Percentiles rank a stretch among this genome's conserved stretches.
phyloP scores from a whole-genome alignment of 768 basidiomycete species.

The Suillus fuscotomentosus region DNA sequence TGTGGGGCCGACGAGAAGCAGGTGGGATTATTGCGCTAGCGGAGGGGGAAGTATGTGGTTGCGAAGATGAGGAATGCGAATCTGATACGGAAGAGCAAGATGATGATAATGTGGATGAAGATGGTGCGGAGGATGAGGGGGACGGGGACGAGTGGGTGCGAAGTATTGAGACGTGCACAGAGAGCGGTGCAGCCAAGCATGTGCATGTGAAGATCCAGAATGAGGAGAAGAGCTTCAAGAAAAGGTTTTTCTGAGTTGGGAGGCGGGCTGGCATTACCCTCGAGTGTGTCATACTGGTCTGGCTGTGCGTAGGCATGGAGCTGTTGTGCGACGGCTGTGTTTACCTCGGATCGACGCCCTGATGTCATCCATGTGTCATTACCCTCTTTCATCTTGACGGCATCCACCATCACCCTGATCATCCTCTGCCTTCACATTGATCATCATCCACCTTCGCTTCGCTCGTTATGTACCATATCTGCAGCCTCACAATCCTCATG shows the following conservation, averaged over 20 bases:
- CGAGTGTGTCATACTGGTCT: neutral
- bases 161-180: constrained; percentile 67
- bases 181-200: constrained; percentile 50
- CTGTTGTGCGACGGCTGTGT: neutral
- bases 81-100: constrained; percentile 38
- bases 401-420: neutral
- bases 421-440: neutral
- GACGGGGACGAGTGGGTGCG: constrained; percentile 91
- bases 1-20: constrained; percentile 77
- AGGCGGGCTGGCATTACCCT: neutral
- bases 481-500: constrained; percentile 1
- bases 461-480: neutral
- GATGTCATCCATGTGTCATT: neutral
- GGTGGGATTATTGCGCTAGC: constrained; percentile 56
- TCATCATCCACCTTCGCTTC: constrained; percentile 1
- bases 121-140: constrained; percentile 49
- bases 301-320: neutral
- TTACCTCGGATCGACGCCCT: neutral
- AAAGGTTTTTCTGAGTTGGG: constrained; percentile 61
- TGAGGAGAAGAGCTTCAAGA: constrained; percentile 73
- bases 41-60: constrained; percentile 58
- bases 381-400: neutral
- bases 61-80: constrained; percentile 40
- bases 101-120: constrained; percentile 57
- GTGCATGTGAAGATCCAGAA: constrained; percentile 70